phyloP scores from a whole-genome alignment of 371 early-diverging fungal species.

The Apophysomyces sp. region DNA sequence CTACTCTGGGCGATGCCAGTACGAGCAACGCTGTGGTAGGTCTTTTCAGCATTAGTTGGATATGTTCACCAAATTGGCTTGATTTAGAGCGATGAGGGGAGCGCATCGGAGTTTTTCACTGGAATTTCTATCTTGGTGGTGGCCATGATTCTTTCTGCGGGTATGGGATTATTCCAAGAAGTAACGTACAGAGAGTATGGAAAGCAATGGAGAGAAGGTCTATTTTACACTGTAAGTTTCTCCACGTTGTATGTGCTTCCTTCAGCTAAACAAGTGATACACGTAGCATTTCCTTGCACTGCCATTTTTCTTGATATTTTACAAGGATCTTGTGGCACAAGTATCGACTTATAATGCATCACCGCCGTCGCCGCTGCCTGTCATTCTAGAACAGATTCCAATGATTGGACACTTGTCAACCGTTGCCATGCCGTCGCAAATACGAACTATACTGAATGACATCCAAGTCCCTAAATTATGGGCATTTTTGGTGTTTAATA shows the following conservation, averaged over 20 bases:
- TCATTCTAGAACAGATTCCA: slow-evolving; percentile 31
- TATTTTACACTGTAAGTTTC: slow-evolving; percentile 81
- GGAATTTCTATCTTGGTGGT: slow-evolving; percentile 74
- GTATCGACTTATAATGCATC: slow-evolving; percentile 53
- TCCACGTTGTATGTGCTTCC: neutral
- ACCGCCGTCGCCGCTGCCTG: slow-evolving; percentile 40
- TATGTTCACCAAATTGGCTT: neutral
- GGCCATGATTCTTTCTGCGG: slow-evolving; percentile 76
- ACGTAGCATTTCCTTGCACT: slow-evolving; percentile 75
- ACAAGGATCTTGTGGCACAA: slow-evolving; percentile 60
- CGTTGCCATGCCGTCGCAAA: slow-evolving; percentile 20
- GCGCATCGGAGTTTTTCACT: slow-evolving; percentile 57
- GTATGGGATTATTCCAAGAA: slow-evolving; percentile 86
- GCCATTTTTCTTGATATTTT: slow-evolving; percentile 77
- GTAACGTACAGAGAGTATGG: slow-evolving; percentile 78
- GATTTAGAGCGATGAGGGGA: slow-evolving; percentile 19
- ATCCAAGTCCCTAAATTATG: slow-evolving; percentile 62
- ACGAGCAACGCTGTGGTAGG: neutral
- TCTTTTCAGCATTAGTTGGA: neutral
- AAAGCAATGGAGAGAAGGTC: slow-evolving; percentile 85
- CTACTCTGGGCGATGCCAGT: slow-evolving; percentile 55
- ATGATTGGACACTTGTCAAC: slow-evolving; percentile 21
- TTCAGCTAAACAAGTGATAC: neutral
- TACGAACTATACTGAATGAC: slow-evolving; percentile 14
- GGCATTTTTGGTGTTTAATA: slow-evolving; percentile 67